Base-by-base conservation (phyloP, 495 filamentous ascomycete genomes). In the Schizothecium vesticola region DNA sequence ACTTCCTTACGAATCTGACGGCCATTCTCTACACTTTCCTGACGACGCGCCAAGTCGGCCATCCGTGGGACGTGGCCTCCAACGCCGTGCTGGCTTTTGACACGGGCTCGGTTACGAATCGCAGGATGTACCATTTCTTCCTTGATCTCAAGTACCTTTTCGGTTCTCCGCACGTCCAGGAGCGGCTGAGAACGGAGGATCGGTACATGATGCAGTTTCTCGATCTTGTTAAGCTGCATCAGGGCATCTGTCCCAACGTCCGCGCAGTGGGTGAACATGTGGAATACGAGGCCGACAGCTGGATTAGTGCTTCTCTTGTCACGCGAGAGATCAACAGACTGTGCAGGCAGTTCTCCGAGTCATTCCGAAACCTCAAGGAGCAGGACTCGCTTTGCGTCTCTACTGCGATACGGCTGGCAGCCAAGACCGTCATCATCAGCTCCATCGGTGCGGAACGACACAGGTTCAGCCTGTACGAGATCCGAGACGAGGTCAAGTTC, bases 11-110 rank as follows among this genome's bases (percentile, higher is more conserved):
- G 3, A 97, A 91, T 69, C 86, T 98, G 21, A 93, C 96, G 86
- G 91, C 95, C 19, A 97, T 98, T 66, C 83, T 99, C 0, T 99
- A 98, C 77, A 98, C 96, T 0, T 99, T 98, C 82, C 79, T 98
- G 11, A 98, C 95, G 1, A 97, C 93, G 9, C 85, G 95, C 24
- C 94, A 98, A 81, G 95, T 99, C 29, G 92, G 93, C 7, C 92
- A 96, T 77, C 95, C 95, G 0, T 89, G 90, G 77, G 90, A 97
- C 69, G 90, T 98, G 56, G 87, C 91, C 69, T 88, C 90, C 1
- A 89, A 88, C 70, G 93, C 91, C 33, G 93, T 92, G 0, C 80
- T 99, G 56, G 92, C 93, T 0, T 96, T 97, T 72, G 95, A 98
- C 76, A 88, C 91, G 21, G 95, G 96, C 4, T 93, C 93, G 0